phyloP scores from a whole-genome alignment of 1,284 basidiomycete genomes.

The Cutaneotrichosporon sp. region DNA sequence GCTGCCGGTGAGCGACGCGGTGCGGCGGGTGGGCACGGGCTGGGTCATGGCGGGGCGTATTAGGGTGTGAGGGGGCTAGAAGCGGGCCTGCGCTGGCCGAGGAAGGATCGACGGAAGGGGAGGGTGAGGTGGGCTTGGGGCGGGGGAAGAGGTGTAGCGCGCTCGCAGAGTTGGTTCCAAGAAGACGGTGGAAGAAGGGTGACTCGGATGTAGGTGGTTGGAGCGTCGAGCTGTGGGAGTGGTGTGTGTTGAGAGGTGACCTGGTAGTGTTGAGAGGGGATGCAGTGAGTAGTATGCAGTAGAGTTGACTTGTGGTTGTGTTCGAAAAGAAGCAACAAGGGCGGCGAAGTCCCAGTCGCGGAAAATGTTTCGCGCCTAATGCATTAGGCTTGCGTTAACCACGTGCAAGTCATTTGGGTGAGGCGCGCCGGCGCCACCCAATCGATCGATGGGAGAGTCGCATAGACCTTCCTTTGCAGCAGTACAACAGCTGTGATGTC shows the following conservation, averaged over 20 bases:
- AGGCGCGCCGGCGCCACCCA: no score
- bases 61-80: not conserved
- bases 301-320: no score
- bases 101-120: not conserved
- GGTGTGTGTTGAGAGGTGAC: not conserved
- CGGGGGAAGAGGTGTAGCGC: not conserved
- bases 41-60: conserved; percentile 1
- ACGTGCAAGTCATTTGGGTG: not conserved
- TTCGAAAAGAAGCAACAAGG: conserved; percentile 7
- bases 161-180: not conserved
- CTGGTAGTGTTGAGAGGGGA: not conserved
- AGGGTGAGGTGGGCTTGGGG: not conserved
- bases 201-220: not conserved
- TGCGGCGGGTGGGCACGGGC: conserved; percentile 28
- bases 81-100: not conserved
- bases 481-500: no score
- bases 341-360: not conserved
- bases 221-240: not conserved
- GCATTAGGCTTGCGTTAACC: not conserved
- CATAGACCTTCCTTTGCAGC: no score
- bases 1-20: conserved; percentile 42
- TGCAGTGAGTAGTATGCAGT: no score
- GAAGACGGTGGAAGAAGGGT: not conserved
- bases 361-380: conserved; percentile 5
- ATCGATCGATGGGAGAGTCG: not conserved